Percentiles rank a stretch among this genome's conserved stretches.
Conservation (phyloP, 1,139 yeast species). For the Chernovozyma aurita region DNA sequence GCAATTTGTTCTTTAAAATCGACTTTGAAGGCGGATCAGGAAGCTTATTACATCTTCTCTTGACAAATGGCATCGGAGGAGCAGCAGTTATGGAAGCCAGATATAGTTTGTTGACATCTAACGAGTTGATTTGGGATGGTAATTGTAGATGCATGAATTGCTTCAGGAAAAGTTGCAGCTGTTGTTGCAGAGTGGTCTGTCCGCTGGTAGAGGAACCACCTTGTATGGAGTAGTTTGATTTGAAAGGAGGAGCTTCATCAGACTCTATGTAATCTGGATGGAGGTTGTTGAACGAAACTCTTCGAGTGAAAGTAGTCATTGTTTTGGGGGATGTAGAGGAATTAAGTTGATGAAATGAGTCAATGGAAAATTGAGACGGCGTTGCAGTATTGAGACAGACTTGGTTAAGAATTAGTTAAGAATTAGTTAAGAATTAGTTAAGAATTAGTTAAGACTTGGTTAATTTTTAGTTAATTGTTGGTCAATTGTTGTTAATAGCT, state of each 20-base stretch:
- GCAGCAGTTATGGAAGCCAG: constrained; percentile 3
- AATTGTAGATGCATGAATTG: too few relatives aligned
- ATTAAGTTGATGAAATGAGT: neutral
- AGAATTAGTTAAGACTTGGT: too few relatives aligned
- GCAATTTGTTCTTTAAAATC: constrained; percentile 37
- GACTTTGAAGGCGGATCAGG: constrained; percentile 37
- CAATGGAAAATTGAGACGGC: too few relatives aligned
- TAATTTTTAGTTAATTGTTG: too few relatives aligned
- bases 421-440: too few relatives aligned
- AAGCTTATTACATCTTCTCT: constrained; percentile 10
- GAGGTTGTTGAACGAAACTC: constrained; percentile 45
- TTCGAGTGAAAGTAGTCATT: constrained; percentile 21
- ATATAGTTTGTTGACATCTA: constrained; percentile 9
- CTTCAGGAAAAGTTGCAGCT: neutral
- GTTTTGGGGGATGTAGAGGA: constrained; percentile 5
- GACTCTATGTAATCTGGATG: constrained; percentile 23
- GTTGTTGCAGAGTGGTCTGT: neutral
- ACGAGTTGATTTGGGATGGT: too few relatives aligned
- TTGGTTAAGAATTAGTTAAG: too few relatives aligned
- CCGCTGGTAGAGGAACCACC: too few relatives aligned
- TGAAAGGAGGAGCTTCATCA: constrained; percentile 4
- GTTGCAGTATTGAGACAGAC: too few relatives aligned
- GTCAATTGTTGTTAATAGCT: too few relatives aligned
- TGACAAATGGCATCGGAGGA: constrained; percentile 3
- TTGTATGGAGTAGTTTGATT: constrained; percentile 4